These are phyloP conservation scores for Gnaphalium uliginosum DNA, from an alignment of 129 eudicot species.

Conservation along the genomic window DNA sequence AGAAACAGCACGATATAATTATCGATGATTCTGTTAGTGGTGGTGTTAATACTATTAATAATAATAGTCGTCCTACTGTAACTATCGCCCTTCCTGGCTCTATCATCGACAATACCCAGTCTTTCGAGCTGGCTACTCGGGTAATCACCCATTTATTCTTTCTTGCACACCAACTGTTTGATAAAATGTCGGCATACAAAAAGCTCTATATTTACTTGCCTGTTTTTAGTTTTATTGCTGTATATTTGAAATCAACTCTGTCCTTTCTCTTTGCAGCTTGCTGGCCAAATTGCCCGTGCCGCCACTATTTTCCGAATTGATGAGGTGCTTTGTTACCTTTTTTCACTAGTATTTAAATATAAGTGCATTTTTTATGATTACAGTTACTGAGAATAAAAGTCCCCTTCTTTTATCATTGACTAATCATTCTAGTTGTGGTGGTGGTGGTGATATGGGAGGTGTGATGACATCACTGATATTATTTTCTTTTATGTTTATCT, in stretches of 20 bases:
- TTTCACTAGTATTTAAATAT: not conserved
- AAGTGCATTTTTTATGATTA: not conserved
- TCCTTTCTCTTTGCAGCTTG: conserved; percentile 50
- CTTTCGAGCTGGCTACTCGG: conserved; percentile 88
- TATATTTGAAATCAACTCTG: not conserved
- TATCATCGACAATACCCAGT: conserved; percentile 77
- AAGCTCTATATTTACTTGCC: not conserved
- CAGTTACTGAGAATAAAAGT: not conserved
- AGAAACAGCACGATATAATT: conserved; percentile 18
- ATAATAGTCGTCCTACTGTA: conserved; percentile 45
- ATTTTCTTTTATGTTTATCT: conserved; percentile 1
- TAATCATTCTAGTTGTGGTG: not conserved
- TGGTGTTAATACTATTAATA: not conserved
- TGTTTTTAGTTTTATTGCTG: not conserved
- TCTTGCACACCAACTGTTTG: conserved; percentile 40
- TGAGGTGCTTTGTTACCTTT: conserved; percentile 49
- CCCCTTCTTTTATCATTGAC: not conserved
- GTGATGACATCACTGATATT: conserved; percentile 2
- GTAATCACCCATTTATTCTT: conserved; percentile 33
- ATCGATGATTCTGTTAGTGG: not conserved
- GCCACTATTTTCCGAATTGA: conserved; percentile 86
- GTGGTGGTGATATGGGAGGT: not conserved
- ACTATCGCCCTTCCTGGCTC: conserved; percentile 91
- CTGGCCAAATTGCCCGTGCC: conserved; percentile 97
- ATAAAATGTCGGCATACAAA: conserved; percentile 16